These are phyloP conservation scores for Colletotrichum sp. DNA, from an alignment of 2,329 filamentous ascomycete genomes.

Conservation along the genomic window DNA sequence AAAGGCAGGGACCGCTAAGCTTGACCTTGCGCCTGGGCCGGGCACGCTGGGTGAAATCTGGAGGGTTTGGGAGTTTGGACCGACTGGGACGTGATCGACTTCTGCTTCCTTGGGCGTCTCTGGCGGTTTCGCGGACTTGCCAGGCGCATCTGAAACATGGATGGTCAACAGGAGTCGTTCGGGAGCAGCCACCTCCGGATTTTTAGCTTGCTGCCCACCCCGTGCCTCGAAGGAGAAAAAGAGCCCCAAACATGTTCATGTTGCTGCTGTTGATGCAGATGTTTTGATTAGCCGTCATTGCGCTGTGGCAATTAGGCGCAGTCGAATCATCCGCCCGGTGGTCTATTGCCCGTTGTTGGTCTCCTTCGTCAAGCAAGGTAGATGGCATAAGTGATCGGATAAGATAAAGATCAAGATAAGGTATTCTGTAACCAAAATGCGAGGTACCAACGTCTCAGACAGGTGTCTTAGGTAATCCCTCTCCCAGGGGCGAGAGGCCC, in stretches of 20 bases:
- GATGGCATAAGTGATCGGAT: neutral
- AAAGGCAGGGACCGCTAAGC: neutral
- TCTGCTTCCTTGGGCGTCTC: constrained; percentile 19
- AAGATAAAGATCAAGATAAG: neutral
- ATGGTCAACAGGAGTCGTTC: constrained; percentile 24
- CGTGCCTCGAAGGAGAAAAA: constrained; percentile 3
- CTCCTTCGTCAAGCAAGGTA: neutral
- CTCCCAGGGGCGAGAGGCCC: neutral
- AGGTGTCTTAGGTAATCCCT: constrained; percentile 2
- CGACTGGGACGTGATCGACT: constrained; percentile 31
- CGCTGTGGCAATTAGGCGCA: neutral
- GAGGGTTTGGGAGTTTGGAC: constrained; percentile 24
- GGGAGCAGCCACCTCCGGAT: constrained; percentile 36
- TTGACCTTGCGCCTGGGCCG: constrained; percentile 18
- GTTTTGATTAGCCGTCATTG: neutral
- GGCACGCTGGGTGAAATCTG: constrained; percentile 18
- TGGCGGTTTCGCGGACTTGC: constrained; percentile 18
- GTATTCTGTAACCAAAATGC: neutral
- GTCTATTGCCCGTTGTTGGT: neutral
- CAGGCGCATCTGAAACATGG: constrained; percentile 23
- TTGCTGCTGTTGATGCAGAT: neutral
- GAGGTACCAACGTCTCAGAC: neutral
- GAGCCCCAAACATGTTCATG: constrained; percentile 8
- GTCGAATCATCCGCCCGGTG: neutral
- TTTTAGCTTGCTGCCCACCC: constrained; percentile 17